Percentiles rank a stretch among this genome's conserved stretches.
Conservation (phyloP, 2,329 filamentous ascomycete species). For the Stagonosporopsis chrysanthemi region DNA sequence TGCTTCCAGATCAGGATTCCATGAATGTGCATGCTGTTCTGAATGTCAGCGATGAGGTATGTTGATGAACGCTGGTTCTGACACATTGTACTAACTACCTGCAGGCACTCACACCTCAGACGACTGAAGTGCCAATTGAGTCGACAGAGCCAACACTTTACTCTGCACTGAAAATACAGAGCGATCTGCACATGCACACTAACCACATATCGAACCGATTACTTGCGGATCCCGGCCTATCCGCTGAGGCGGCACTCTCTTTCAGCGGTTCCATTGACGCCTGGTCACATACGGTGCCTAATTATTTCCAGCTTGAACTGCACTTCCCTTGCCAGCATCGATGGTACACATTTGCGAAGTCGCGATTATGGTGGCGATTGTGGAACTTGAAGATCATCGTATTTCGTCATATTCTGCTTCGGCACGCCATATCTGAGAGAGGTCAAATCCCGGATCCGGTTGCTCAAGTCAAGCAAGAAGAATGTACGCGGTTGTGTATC, state of each 20-base stretch:
- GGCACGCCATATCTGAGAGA: slow-evolving; percentile 32
- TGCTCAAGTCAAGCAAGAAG: slow-evolving; percentile 30
- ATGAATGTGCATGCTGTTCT: slow-evolving; percentile 37
- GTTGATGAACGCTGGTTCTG: background rate
- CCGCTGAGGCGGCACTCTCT: slow-evolving; percentile 34
- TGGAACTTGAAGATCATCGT: slow-evolving; percentile 40
- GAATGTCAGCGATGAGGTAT: slow-evolving; percentile 34
- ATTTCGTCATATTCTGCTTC: slow-evolving; percentile 35
- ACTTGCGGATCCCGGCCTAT: slow-evolving; percentile 34
- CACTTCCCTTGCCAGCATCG: slow-evolving; percentile 18
- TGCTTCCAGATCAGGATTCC: slow-evolving; percentile 35
- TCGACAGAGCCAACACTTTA: slow-evolving; percentile 30
- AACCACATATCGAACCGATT: slow-evolving; percentile 36
- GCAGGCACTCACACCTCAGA: slow-evolving; percentile 34
- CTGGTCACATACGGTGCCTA: slow-evolving; percentile 29
- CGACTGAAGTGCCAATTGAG: slow-evolving; percentile 26
- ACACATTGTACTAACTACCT: background rate
- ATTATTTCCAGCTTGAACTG: slow-evolving; percentile 26
- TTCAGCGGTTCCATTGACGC: slow-evolving; percentile 27
- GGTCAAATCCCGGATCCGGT: slow-evolving; percentile 28
- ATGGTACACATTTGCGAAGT: slow-evolving; percentile 34
- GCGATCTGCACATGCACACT: slow-evolving; percentile 34
- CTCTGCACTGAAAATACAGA: slow-evolving; percentile 31
- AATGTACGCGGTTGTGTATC: slow-evolving; percentile 33
- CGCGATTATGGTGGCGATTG: slow-evolving; percentile 36